These are phyloP conservation scores for Magnusiomyces tetraspermus DNA, from an alignment of 1,139 yeast genomes.

Conservation along the genomic window DNA sequence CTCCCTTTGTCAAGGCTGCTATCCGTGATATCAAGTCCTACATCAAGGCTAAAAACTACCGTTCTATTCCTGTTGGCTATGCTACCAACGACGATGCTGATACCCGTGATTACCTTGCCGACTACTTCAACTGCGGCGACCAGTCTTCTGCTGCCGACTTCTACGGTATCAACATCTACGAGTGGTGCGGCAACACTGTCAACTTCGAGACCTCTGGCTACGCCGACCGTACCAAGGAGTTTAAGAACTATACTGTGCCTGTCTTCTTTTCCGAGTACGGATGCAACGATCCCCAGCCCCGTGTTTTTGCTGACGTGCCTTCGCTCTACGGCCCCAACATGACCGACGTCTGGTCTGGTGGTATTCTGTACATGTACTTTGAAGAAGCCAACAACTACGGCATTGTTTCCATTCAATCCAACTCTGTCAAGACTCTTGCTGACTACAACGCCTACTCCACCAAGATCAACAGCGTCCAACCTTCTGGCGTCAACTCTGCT, in stretches of 20 bases:
- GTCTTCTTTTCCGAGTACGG: conserved; percentile 89
- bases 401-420: conserved; percentile 41
- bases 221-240: conserved; percentile 61
- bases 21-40: conserved; percentile 77
- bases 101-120: conserved; percentile 45
- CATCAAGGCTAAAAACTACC: conserved; percentile 47
- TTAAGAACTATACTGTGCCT: conserved; percentile 59
- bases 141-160: conserved; percentile 71
- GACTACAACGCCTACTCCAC: conserved; percentile 53
- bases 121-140: conserved; percentile 69
- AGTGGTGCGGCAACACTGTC: conserved; percentile 93
- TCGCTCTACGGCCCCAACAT: conserved; percentile 43
- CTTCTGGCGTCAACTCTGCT: conserved; percentile 72
- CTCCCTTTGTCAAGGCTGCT: conserved; percentile 73
- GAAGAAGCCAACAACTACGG: conserved; percentile 89
- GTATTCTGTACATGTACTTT: conserved; percentile 83
- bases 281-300: conserved; percentile 62
- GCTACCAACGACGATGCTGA: conserved; percentile 89
- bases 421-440: conserved; percentile 45
- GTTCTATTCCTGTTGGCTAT: conserved; percentile 85
- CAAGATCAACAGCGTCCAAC: conserved; percentile 40
- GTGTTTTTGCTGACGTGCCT: conserved; percentile 68
- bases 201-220: conserved; percentile 74
- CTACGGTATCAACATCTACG: conserved; percentile 95
- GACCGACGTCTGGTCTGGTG: conserved; percentile 83